A percentile compares a stretch with the other conserved stretches of the same genome.
phyloP scores from a whole-genome alignment of 2,329 filamentous ascomycete species.

The Xylariaceae sp. region DNA sequence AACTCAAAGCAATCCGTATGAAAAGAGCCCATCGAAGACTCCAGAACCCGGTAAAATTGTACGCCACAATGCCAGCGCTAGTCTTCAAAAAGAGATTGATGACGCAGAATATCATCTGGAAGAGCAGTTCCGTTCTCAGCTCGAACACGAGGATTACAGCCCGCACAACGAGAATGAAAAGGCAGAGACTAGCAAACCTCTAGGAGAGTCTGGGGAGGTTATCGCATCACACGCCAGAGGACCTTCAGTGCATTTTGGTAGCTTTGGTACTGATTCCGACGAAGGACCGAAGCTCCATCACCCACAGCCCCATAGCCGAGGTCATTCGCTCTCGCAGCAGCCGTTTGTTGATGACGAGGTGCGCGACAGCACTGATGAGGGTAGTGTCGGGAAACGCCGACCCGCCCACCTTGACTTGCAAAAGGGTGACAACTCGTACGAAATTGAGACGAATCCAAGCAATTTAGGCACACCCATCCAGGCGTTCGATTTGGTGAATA shows the following conservation, averaged over 20 bases:
- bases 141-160: conserved; percentile 78
- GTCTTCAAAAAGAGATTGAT: conserved; percentile 81
- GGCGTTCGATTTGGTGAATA: conserved; percentile 48
- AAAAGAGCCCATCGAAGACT: conserved; percentile 57
- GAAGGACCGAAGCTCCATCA: conserved; percentile 67
- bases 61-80: conserved; percentile 73
- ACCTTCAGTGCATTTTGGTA: conserved; percentile 51
- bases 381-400: conserved; percentile 42
- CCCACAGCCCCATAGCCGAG: conserved; percentile 72
- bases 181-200: conserved; percentile 31
- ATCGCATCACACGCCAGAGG: conserved; percentile 45
- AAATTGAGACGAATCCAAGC: conserved; percentile 75
- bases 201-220: conserved; percentile 23
- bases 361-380: conserved; percentile 43
- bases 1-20: conserved; percentile 40
- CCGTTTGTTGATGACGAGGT: conserved; percentile 62
- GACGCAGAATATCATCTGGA: conserved; percentile 85
- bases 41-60: conserved; percentile 53
- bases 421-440: conserved; percentile 58
- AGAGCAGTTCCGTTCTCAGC: conserved; percentile 75
- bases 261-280: conserved; percentile 56
- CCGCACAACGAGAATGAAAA: conserved; percentile 55
- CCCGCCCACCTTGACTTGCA: conserved; percentile 44
- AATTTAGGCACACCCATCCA: conserved; percentile 67
- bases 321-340: conserved; percentile 70